Conservation (phyloP, 108 stramenopile genomes). For the Cyclotella kingstonii region DNA sequence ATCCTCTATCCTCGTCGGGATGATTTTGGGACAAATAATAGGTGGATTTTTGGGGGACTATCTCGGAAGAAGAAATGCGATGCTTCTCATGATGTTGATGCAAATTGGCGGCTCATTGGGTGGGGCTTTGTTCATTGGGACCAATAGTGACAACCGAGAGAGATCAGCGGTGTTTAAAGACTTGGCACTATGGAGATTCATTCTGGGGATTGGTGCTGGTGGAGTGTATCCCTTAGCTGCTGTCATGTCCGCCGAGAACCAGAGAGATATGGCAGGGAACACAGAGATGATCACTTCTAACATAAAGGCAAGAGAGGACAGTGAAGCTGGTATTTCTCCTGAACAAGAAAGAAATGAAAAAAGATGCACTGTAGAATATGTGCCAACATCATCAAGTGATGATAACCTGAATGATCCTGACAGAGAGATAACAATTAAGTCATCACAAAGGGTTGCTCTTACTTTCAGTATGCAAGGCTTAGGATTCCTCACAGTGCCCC, state of each 20-base stretch:
- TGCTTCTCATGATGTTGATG: constrained; percentile 69
- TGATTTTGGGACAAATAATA: constrained; percentile 85
- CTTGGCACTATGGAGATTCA: constrained; percentile 56
- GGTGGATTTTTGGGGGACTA: constrained; percentile 82
- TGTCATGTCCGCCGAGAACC: constrained; percentile 54
- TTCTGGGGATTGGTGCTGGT: constrained; percentile 64
- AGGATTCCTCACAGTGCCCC: constrained; percentile 52
- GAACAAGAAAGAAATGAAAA: not conserved
- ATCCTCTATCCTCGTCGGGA: constrained; percentile 78
- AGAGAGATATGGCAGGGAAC: not conserved
- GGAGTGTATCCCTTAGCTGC: constrained; percentile 76
- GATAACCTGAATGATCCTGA: not conserved
- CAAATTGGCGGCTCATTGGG: constrained; percentile 74
- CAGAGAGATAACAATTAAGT: not conserved
- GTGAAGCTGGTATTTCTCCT: not conserved
- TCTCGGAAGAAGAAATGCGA: constrained; percentile 60
- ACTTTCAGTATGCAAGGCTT: constrained; percentile 70
- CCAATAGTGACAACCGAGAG: not conserved
- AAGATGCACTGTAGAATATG: constrained; percentile 4
- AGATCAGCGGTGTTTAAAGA: constrained; percentile 24
- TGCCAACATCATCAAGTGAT: constrained; percentile 1
- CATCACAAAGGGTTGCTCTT: constrained; percentile 46
- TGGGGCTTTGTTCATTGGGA: constrained; percentile 37
- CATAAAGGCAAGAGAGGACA: not conserved
- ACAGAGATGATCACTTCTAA: not conserved